Conservation (phyloP, 2,329 filamentous ascomycete species). For the Pseudogymnoascus sp. region DNA sequence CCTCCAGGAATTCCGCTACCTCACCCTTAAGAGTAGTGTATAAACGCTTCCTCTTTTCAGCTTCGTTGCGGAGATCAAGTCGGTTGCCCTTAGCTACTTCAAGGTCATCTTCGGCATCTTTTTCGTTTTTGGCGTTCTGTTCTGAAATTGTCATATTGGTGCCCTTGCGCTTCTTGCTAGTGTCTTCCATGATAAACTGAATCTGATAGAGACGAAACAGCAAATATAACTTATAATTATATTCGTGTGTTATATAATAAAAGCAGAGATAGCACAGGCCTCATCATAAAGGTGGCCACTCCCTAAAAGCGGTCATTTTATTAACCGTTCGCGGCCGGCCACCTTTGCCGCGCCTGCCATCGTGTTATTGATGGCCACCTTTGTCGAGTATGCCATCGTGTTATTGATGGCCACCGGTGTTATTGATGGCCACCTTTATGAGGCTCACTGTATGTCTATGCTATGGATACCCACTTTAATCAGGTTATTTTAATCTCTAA, state of each 20-base stretch:
- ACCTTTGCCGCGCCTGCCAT: background rate
- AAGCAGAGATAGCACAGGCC: background rate
- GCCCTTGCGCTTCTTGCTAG: background rate
- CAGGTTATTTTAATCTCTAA: background rate
- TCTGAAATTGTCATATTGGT: background rate
- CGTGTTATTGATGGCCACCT: background rate
- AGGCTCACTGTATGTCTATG: background rate
- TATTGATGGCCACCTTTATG: background rate
- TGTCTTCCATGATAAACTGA: background rate
- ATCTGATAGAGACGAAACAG: background rate
- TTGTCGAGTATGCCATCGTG: too few species aligned
- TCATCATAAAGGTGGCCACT: background rate
- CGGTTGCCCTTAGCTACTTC: background rate
- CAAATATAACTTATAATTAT: background rate
- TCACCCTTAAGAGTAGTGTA: background rate
- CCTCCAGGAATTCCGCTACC: background rate
- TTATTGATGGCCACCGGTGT: too few species aligned
- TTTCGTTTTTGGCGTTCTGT: background rate
- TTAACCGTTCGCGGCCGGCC: background rate
- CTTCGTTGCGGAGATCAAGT: background rate
- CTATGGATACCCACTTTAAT: background rate
- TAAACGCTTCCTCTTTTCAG: background rate
- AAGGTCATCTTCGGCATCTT: background rate
- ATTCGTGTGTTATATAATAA: background rate
- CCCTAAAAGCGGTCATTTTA: background rate